Evolutionary conservation across 108 stramenopile species (phyloP).

Genomic region (Skeletonema costatum): DNA sequence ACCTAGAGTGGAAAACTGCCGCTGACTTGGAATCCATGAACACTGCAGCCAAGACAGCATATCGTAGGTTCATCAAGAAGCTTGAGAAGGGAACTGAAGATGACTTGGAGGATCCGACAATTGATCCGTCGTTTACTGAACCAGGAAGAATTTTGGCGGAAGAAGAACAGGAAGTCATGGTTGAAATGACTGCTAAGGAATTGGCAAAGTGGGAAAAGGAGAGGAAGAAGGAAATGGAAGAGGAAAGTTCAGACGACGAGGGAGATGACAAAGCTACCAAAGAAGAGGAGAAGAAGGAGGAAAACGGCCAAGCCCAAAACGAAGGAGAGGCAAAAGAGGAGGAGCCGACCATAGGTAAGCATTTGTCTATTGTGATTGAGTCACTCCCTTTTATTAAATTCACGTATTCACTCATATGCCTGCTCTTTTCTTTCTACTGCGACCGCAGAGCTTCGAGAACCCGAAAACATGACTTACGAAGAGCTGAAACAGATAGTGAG

Average conservation of each 20-base stretch:
- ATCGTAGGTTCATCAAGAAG: slow-evolving; percentile 89
- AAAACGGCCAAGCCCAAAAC: slow-evolving; percentile 26
- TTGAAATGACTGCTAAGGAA: slow-evolving; percentile 84
- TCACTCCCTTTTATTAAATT: neutral
- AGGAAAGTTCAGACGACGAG: slow-evolving; percentile 45
- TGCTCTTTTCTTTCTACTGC: neutral
- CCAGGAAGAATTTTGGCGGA: slow-evolving; percentile 88
- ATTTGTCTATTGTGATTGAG: neutral
- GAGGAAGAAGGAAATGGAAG: slow-evolving; percentile 67
- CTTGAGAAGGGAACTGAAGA: slow-evolving; percentile 73
- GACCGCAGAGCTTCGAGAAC: slow-evolving; percentile 65
- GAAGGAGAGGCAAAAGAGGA: slow-evolving; percentile 35
- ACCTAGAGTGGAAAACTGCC: slow-evolving; percentile 87
- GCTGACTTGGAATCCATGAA: slow-evolving; percentile 87
- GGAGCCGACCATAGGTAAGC: slow-evolving; percentile 10
- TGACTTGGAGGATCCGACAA: slow-evolving; percentile 82
- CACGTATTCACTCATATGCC: neutral
- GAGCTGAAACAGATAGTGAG: slow-evolving; percentile 53
- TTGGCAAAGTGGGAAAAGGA: slow-evolving; percentile 82
- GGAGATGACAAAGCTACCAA: slow-evolving; percentile 26
- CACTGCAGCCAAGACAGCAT: slow-evolving; percentile 83
- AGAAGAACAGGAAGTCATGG: slow-evolving; percentile 81
- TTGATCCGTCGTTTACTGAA: slow-evolving; percentile 81
- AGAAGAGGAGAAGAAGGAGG: slow-evolving; percentile 39
- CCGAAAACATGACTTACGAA: slow-evolving; percentile 60